Percentiles rank a stretch among this genome's conserved stretches.
Conservation (phyloP, 2,329 filamentous ascomycete species). For the Arthroderma uncinatum region DNA sequence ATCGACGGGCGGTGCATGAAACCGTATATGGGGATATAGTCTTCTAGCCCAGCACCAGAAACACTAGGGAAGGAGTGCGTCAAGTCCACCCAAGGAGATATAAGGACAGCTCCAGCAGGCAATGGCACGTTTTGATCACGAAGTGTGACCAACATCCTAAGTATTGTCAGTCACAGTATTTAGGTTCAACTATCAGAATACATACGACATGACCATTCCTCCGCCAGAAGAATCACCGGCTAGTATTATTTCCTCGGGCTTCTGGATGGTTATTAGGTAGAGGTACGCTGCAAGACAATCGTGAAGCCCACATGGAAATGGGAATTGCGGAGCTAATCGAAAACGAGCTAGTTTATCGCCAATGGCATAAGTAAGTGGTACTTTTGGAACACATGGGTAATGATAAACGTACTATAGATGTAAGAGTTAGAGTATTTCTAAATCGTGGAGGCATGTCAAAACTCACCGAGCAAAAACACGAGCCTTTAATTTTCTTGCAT, state of each 20-base stretch:
- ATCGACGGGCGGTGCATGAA: conserved; percentile 83
- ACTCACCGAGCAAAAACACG: conserved; percentile 62
- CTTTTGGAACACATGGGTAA: neutral
- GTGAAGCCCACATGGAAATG: conserved; percentile 84
- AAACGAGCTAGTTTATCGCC: conserved; percentile 50
- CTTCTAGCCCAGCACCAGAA: conserved; percentile 56
- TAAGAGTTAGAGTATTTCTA: neutral
- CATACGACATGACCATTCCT: conserved; percentile 64
- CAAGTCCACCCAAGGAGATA: conserved; percentile 92
- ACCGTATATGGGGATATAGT: conserved; percentile 79
- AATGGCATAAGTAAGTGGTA: neutral
- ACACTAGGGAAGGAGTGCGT: conserved; percentile 93
- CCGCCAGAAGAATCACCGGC: conserved; percentile 90
- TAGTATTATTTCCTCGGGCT: conserved; percentile 70
- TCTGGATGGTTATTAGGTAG: conserved; percentile 63
- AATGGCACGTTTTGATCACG: conserved; percentile 73
- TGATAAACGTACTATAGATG: conserved; percentile 8
- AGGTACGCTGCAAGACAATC: conserved; percentile 86
- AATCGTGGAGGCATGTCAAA: neutral
- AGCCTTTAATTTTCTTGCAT: conserved; percentile 86
- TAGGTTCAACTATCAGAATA: neutral
- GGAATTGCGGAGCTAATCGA: conserved; percentile 81
- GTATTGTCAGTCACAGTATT: neutral
- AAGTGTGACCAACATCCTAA: conserved; percentile 60
- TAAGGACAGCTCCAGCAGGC: conserved; percentile 78